Conservation (phyloP, 1,139 yeast species). For the Zhuliangozyma blackwelliae region DNA sequence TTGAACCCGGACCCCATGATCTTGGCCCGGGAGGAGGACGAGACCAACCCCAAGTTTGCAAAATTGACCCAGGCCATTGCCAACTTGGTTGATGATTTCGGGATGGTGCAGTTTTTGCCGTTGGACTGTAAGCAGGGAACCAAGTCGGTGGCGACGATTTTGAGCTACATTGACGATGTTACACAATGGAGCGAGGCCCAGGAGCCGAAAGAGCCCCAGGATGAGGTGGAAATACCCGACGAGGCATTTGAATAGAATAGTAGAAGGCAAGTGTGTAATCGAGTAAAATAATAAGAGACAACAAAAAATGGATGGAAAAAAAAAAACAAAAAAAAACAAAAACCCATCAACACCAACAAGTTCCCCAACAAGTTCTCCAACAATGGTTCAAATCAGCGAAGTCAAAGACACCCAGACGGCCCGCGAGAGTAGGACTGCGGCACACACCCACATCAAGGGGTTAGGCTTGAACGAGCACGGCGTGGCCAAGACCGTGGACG, state of each 20-base stretch:
- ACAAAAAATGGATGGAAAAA: no score
- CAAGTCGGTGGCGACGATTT: slow-evolving; percentile 74
- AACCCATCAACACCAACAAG: neutral
- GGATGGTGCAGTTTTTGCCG: slow-evolving; percentile 96
- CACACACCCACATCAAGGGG: slow-evolving; percentile 96
- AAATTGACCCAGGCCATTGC: slow-evolving; percentile 80
- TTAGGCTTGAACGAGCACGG: slow-evolving; percentile 92
- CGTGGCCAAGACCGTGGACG: slow-evolving; percentile 76
- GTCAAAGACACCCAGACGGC: slow-evolving; percentile 54
- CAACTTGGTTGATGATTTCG: slow-evolving; percentile 88
- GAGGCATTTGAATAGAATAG: slow-evolving; percentile 10
- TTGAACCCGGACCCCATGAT: slow-evolving; percentile 89
- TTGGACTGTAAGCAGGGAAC: slow-evolving; percentile 75
- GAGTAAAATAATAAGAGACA: no score
- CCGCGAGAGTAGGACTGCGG: slow-evolving; percentile 81
- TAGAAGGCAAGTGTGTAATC: no score
- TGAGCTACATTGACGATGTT: slow-evolving; percentile 91
- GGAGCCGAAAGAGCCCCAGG: slow-evolving; percentile 94
- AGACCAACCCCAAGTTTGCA: slow-evolving; percentile 69
- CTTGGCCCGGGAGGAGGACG: slow-evolving; percentile 33
- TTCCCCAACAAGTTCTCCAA: neutral
- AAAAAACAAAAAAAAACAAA: neutral
- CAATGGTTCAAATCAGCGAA: slow-evolving; percentile 82
- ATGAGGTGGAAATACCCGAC: slow-evolving; percentile 61
- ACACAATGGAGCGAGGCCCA: slow-evolving; percentile 97